Evolutionary conservation across 2,329 filamentous ascomycete species (phyloP).

Genomic region (Thielaviopsis musarum): DNA sequence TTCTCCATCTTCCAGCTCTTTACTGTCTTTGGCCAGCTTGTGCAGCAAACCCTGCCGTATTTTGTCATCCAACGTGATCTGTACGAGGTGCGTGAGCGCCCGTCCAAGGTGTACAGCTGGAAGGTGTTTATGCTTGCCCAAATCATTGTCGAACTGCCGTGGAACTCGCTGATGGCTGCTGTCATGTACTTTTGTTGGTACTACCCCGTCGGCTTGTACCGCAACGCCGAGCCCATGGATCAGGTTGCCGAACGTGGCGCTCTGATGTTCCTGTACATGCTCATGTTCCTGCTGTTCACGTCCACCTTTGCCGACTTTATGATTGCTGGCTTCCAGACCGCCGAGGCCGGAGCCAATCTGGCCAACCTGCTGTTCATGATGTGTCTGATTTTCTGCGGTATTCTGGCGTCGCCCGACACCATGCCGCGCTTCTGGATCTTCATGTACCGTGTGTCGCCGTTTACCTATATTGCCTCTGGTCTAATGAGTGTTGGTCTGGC

Average conservation of each 20-base stretch:
- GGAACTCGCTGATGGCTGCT: slow-evolving; percentile 61
- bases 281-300: slow-evolving; percentile 62
- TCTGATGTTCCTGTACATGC: slow-evolving; percentile 63
- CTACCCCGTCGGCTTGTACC: slow-evolving; percentile 65
- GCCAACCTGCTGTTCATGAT: slow-evolving; percentile 60
- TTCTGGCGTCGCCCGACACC: slow-evolving; percentile 44
- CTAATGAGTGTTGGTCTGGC: slow-evolving; percentile 56
- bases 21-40: slow-evolving; percentile 65
- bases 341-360: slow-evolving; percentile 60
- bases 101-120: slow-evolving; percentile 74
- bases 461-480: slow-evolving; percentile 64
- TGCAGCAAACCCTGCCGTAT: slow-evolving; percentile 71
- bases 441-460: slow-evolving; percentile 68
- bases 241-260: slow-evolving; percentile 51
- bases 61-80: slow-evolving; percentile 68
- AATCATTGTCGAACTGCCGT: slow-evolving; percentile 72
- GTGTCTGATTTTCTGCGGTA: slow-evolving; percentile 58
- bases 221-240: slow-evolving; percentile 46
- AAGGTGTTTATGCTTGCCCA: slow-evolving; percentile 70
- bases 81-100: slow-evolving; percentile 73
- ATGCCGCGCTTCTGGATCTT: slow-evolving; percentile 69
- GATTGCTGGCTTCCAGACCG: slow-evolving; percentile 58
- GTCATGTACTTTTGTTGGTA: slow-evolving; percentile 72
- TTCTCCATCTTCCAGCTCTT: slow-evolving; percentile 74
- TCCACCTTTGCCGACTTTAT: slow-evolving; percentile 67